These are phyloP conservation scores for Termitomyces sp. DNA, from an alignment of 768 basidiomycete species.

Conservation along the genomic window DNA sequence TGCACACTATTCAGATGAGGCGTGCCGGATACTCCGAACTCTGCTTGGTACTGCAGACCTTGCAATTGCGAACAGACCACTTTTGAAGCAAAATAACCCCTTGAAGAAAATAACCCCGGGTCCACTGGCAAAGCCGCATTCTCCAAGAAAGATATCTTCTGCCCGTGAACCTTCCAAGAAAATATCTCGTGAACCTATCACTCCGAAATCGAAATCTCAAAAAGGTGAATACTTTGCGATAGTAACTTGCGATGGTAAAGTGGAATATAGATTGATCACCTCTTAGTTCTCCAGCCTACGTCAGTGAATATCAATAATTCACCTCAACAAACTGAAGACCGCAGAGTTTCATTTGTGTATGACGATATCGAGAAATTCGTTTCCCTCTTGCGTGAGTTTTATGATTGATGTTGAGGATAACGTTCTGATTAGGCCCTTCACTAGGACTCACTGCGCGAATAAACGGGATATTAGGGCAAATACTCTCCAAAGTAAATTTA, in stretches of 20 bases:
- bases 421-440: background rate
- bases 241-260: background rate
- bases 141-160: slow-evolving; percentile 10
- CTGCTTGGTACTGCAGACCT: slow-evolving; percentile 19
- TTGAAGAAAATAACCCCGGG: slow-evolving; percentile 11
- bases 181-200: slow-evolving; percentile 25
- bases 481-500: slow-evolving; percentile 59
- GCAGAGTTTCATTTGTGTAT: slow-evolving; percentile 16
- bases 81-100: slow-evolving; percentile 16
- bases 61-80: slow-evolving; percentile 21
- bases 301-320: slow-evolving; percentile 23
- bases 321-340: slow-evolving; percentile 18
- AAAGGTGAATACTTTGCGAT: slow-evolving; percentile 21
- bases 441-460: slow-evolving; percentile 57
- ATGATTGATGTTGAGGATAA: background rate
- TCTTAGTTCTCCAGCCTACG: slow-evolving; percentile 23
- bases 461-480: slow-evolving; percentile 64
- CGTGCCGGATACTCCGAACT: slow-evolving; percentile 40
- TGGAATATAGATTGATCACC: background rate
- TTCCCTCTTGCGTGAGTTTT: slow-evolving; percentile 46
- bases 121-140: slow-evolving; percentile 8
- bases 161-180: slow-evolving; percentile 9
- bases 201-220: slow-evolving; percentile 36
- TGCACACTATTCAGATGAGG: slow-evolving; percentile 46
- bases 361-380: slow-evolving; percentile 40